Evolutionary conservation across 805 yeast species (phyloP).

Genomic region (Zygosaccharomyces pseudorouxii): DNA sequence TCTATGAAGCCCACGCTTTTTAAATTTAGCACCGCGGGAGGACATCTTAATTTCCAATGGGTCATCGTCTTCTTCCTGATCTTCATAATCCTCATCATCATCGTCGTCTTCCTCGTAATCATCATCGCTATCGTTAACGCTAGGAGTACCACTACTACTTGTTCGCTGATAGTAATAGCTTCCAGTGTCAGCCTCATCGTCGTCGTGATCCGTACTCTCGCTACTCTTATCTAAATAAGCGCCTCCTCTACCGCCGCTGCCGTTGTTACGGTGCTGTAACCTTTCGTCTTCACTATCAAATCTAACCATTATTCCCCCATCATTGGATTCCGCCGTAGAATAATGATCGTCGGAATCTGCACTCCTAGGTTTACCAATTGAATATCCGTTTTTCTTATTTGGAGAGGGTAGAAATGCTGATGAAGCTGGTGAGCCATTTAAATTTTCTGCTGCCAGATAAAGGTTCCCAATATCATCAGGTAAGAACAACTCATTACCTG

Average conservation of each 20-base stretch:
- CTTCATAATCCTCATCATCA: neutral
- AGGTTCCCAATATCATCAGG: constrained; percentile 10
- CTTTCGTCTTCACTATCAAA: neutral
- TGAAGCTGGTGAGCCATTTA: neutral
- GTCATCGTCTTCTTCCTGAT: neutral
- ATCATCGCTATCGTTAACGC: neutral
- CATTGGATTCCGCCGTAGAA: constrained; percentile 1
- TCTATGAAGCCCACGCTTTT: neutral
- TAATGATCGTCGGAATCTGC: constrained; percentile 3
- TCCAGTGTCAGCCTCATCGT: neutral
- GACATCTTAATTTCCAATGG: neutral
- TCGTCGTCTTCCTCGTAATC: neutral
- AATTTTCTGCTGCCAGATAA: constrained; percentile 12
- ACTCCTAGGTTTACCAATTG: neutral
- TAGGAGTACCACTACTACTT: neutral
- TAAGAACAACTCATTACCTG: constrained; percentile 8
- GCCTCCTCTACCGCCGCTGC: neutral
- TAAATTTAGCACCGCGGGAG: neutral
- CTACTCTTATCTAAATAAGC: neutral
- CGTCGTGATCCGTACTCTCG: neutral
- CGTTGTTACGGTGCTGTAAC: neutral
- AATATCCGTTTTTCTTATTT: neutral
- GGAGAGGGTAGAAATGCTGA: neutral
- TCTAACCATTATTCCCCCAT: neutral
- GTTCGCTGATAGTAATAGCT: neutral